These are phyloP conservation scores for Ephemerocybe angulata DNA, from an alignment of 768 basidiomycete genomes.

Conservation along the genomic window DNA sequence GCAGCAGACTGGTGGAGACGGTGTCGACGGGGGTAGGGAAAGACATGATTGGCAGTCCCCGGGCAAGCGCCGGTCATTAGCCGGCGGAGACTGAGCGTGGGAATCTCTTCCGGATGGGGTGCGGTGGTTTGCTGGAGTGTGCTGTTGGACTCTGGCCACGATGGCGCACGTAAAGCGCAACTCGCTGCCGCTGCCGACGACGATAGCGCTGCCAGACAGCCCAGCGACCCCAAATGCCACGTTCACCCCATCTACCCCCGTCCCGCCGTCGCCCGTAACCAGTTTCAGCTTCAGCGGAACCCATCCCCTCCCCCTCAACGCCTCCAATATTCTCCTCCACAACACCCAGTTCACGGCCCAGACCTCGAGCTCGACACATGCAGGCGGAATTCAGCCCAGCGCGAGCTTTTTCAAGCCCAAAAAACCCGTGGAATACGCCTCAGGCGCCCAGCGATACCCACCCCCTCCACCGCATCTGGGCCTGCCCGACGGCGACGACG, in stretches of 20 bases:
- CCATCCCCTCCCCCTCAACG: constrained; percentile 1
- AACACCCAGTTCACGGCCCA: constrained; percentile 14
- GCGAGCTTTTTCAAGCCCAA: constrained; percentile 76
- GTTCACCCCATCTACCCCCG: constrained; percentile 12
- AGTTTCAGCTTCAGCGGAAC: not conserved
- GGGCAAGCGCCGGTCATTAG: not conserved
- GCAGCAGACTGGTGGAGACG: constrained; percentile 38
- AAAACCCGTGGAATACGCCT: constrained; percentile 41
- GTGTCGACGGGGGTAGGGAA: constrained; percentile 14
- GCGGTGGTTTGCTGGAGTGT: constrained; percentile 13
- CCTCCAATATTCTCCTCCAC: constrained; percentile 9
- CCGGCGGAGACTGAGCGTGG: not conserved
- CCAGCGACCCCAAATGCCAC: constrained; percentile 18
- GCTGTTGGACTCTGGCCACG: not conserved
- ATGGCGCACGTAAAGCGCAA: constrained; percentile 18
- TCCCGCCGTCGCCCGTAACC: not conserved
- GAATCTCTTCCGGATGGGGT: not conserved
- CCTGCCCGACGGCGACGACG: not conserved
- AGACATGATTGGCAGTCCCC: not conserved
- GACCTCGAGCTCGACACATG: constrained; percentile 43
- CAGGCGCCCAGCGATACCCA: constrained; percentile 27
- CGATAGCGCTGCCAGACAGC: constrained; percentile 19
- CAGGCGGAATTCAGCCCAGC: constrained; percentile 72
- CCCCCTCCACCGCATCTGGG: constrained; percentile 25
- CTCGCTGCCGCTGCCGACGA: constrained; percentile 33